Base-by-base conservation (phyloP, 441 rosid genomes). In the Populus trichocarpa region DNA sequence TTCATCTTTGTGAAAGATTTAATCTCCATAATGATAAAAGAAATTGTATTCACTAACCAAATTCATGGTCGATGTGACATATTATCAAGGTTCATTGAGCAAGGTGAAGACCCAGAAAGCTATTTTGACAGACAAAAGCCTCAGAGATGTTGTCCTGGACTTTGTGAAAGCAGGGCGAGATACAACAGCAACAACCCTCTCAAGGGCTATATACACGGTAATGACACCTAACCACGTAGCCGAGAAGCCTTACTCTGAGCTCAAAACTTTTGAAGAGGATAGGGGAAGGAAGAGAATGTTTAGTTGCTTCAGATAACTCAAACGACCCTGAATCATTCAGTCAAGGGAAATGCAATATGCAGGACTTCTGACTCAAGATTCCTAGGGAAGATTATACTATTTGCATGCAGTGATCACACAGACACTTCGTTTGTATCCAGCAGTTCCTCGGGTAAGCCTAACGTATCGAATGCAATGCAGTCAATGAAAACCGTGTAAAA, bases 141-240 rank as follows among this genome's bases (percentile, higher is more conserved):
- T 94, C 1, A 91, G 98, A 82, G 98, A 96, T 83, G 86, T 93
- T 28, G 93, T 96, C 69, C 92, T 96, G 13, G 94, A 96, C 88
- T 96, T 94, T 82, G 97, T 94, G 35, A 92, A 94, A 1, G 98
- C 98, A 33, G 98, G 99, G 20, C 82, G 99, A 65, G 99, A 96
- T 84, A 96, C 99, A 11, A 94, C 99, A 26, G 98, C 98, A 25
- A 89, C 98, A 76, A 96, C 99, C 84, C 93, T 96, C 46, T 90
- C 96, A 35, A 92, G 99, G 99, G 97, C 93, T 4, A 81, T 91
- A 67, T 92, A 91, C 89, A 89, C 90, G 97, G 80, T 90, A 80
- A 88, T 92, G 94, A 85, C 80, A 59, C 84, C 92, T 79, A 79
- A 71, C 2, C 65, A 89, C 74, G 92, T 90, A 23, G 97, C 98